Base-by-base conservation (phyloP, 495 filamentous ascomycete genomes). In the Friedmanniomyces simplex region DNA sequence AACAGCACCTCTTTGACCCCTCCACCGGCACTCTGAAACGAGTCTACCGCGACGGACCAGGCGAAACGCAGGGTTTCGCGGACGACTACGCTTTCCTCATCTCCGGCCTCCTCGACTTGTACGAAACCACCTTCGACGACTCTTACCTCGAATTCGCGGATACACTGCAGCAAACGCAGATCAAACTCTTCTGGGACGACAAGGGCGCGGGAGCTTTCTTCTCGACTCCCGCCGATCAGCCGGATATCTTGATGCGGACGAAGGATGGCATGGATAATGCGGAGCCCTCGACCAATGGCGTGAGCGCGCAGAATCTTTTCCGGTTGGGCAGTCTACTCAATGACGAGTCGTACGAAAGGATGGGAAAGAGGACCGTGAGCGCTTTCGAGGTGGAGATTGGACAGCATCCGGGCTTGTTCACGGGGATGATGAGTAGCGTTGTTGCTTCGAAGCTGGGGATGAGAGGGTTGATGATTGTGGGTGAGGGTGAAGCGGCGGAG, bases 51-150 rank as follows among this genome's bases (percentile, higher is more conserved):
- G 82, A 90, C 60, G 86, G 84, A 21, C 76, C 73, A 34, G 86
- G 88, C 25, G 77, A 85, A 36, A 86, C 84, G 0, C 75, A 76
- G 5, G 93, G 81, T 0, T 95, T 97, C 69, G 91, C 91, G 5
- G 93, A 98, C 61, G 93, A 98, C 68, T 98, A 97, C 68, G 91
- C 93, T 2, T 96, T 87, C 69, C 65, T 97, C 51, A 88, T 90
- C 49, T 79, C 83, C 26, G 94, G 90, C 0, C 74, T 96, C 20
- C 74, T 97, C 50, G 83, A 93, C 61, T 77, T 98, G 58, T 96
- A 96, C 66, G 85, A 95, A 70, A 81, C 86, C 6, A 95, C 90
- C 0, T 87, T 88, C 62, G 83, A 96, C 39, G 85, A 86, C 59
- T 71, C 72, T 58, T 91, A 86, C 72, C 77, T 97, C 14, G 73